Conservation (phyloP, 352 stramenopile genomes). For the Globisporangium echinulatum region DNA sequence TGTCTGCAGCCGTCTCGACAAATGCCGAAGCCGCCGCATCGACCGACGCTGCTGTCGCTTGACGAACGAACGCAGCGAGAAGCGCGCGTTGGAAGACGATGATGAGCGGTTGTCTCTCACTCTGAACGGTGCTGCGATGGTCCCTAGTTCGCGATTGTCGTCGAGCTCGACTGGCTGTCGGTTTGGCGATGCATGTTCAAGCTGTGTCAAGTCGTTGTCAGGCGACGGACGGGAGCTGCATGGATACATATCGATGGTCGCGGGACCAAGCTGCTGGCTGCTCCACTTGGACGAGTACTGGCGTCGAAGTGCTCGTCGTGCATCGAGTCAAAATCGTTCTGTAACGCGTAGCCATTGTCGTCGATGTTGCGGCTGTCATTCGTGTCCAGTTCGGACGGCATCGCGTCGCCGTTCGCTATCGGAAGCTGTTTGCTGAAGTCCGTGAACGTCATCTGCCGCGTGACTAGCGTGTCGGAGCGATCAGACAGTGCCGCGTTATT, state of each 20-base stretch:
- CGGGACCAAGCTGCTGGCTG: not conserved
- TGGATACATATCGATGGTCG: no score
- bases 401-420: not conserved
- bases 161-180: no score
- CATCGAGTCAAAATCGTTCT: not conserved
- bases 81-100: not conserved
- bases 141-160: no score
- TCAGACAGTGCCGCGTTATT: not conserved
- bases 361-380: not conserved
- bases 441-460: not conserved
- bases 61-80: not conserved
- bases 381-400: not conserved
- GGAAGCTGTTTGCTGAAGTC: slow-evolving; percentile 1
- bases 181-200: no score
- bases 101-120: no score
- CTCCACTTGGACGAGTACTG: not conserved
- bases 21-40: not conserved
- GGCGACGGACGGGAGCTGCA: no score
- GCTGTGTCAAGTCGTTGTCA: no score
- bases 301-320: not conserved
- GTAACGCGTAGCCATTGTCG: not conserved
- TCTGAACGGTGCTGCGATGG: no score
- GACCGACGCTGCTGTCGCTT: not conserved
- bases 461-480: not conserved
- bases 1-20: not conserved